Percentiles rank a stretch among this genome's conserved stretches.
These are phyloP conservation scores for Cordyceps cicadae DNA, from an alignment of 2,329 filamentous ascomycete genomes.

Conservation along the genomic window DNA sequence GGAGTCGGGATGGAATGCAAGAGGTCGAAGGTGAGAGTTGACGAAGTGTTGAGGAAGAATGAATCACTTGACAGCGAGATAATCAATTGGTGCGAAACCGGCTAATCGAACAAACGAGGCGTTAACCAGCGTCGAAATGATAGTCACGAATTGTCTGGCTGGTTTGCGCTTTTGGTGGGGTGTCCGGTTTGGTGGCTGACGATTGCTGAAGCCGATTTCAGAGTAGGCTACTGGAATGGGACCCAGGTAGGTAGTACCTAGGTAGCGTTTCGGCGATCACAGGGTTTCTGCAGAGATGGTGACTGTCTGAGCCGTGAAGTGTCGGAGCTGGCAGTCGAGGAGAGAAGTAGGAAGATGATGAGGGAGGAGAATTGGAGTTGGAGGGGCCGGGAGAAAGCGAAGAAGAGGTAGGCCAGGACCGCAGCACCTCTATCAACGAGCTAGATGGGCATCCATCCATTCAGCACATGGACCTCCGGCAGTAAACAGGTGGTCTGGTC, in stretches of 20 bases:
- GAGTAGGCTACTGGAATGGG: slow-evolving; percentile 1
- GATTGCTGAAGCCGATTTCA: not conserved
- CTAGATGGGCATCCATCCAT: not conserved
- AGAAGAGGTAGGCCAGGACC: not conserved
- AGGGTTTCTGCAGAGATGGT: not conserved
- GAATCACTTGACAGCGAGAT: not conserved
- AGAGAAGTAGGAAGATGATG: not conserved
- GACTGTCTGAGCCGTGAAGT: not conserved
- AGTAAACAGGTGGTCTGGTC: not conserved
- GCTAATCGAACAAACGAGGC: not conserved
- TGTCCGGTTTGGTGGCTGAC: not conserved
- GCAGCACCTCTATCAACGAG: not conserved
- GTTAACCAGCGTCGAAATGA: not conserved
- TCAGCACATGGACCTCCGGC: not conserved
- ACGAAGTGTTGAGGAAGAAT: no score
- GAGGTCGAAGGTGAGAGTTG: not conserved
- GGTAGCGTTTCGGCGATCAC: not conserved
- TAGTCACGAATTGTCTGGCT: not conserved
- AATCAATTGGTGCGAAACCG: not conserved
- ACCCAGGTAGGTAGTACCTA: not conserved
- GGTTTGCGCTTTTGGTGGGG: slow-evolving; percentile 7
- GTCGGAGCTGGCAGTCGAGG: not conserved
- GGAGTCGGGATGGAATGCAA: not conserved
- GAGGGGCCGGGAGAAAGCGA: not conserved
- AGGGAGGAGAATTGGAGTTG: not conserved